Evolutionary conservation across 192 early-diverging fungal genomes (phyloP).

Genomic region (Thamnidium elegans): DNA sequence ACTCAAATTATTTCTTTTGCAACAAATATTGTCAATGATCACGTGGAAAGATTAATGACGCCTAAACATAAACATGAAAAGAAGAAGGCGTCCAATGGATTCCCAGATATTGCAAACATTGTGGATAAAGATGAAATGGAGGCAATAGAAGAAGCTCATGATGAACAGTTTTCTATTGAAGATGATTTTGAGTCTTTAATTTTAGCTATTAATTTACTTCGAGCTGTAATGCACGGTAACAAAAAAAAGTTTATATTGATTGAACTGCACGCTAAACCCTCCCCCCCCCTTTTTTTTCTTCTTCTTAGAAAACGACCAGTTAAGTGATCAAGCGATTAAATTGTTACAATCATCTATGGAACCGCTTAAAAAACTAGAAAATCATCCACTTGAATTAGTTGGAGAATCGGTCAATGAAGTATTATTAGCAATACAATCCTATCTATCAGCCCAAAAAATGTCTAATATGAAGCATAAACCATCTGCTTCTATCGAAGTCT

Average conservation of each 20-base stretch:
- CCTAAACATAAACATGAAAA: neutral
- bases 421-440: conserved; percentile 42
- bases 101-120: conserved; percentile 29
- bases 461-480: conserved; percentile 12
- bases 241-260: conserved; percentile 1
- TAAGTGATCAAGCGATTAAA: conserved; percentile 43
- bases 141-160: conserved; percentile 28
- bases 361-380: conserved; percentile 38
- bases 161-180: conserved; percentile 33
- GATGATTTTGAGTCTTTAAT: conserved; percentile 57
- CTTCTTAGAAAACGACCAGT: conserved; percentile 43
- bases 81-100: neutral
- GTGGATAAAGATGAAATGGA: conserved; percentile 23
- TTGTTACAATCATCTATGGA: conserved; percentile 31
- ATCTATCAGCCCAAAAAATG: conserved; percentile 35
- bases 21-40: conserved; percentile 59
- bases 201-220: conserved; percentile 60
- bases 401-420: conserved; percentile 47
- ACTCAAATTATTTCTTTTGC: conserved; percentile 73
- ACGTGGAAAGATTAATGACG: conserved; percentile 25
- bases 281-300: too few species aligned
- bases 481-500: conserved; percentile 26
- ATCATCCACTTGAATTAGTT: conserved; percentile 40
- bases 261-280: neutral
- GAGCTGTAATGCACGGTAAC: conserved; percentile 60